phyloP scores from a whole-genome alignment of 108 stramenopile species.

The Nitzschia putrida region DNA sequence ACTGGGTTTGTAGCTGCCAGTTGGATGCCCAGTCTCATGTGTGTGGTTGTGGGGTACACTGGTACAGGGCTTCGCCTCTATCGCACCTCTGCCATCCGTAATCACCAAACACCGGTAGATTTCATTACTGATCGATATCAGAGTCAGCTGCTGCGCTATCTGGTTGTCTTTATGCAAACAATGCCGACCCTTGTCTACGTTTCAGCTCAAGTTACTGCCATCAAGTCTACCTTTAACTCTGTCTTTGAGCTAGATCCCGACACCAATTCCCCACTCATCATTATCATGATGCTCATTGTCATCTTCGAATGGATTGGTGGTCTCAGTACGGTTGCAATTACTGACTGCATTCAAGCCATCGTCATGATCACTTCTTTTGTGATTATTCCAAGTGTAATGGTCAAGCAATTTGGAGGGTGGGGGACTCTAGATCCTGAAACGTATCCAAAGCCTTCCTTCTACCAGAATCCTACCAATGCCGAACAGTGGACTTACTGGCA shows the following conservation, averaged over 20 bases:
- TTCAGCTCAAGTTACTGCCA: conserved; percentile 31
- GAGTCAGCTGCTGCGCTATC: conserved; percentile 23
- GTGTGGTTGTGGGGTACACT: conserved; percentile 18
- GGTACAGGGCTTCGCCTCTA: conserved; percentile 31
- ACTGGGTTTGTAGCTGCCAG: conserved; percentile 12
- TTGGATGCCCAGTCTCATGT: conserved; percentile 15
- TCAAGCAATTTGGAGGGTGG: conserved; percentile 27
- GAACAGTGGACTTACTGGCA: conserved; percentile 35
- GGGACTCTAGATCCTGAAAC: conserved; percentile 13
- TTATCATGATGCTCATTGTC: conserved; percentile 36
- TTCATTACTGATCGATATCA: conserved; percentile 46
- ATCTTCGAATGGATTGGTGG: conserved; percentile 44
- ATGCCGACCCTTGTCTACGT: conserved; percentile 32
- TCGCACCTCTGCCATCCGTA: conserved; percentile 15
- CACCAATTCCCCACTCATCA: conserved; percentile 18
- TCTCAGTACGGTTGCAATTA: conserved; percentile 25
- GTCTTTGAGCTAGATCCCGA: conserved; percentile 32
- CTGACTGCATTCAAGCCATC: conserved; percentile 32
- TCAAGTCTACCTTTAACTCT: conserved; percentile 35
- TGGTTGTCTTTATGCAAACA: conserved; percentile 32
- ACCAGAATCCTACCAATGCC: conserved; percentile 20
- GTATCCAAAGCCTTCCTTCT: conserved; percentile 31
- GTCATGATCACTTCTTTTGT: conserved; percentile 30
- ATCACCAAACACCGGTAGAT: conserved; percentile 39
- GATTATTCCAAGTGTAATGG: conserved; percentile 16